Evolutionary conservation across 2,329 filamentous ascomycete species (phyloP).

Genomic region (Claviceps quebecensis): DNA sequence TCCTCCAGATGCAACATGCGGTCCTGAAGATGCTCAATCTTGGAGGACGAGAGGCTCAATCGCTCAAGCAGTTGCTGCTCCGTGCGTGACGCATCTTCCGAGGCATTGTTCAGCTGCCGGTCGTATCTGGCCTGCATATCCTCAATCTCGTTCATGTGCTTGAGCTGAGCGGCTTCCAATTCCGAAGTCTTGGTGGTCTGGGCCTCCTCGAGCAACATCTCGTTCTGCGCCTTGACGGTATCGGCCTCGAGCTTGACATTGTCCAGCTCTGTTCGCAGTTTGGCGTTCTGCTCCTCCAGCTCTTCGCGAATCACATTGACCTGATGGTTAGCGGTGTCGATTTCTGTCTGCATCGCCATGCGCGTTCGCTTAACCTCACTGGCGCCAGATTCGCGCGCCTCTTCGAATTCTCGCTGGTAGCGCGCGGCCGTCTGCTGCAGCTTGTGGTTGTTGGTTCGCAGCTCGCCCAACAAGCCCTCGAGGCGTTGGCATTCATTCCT

Average conservation of each 20-base stretch:
- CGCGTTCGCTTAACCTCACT: constrained; percentile 71
- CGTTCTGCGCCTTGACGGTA: constrained; percentile 64
- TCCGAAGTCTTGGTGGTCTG: constrained; percentile 50
- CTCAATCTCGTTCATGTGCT: constrained; percentile 56
- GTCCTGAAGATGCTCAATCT: constrained; percentile 74
- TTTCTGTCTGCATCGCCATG: constrained; percentile 63
- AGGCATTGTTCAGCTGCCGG: constrained; percentile 54
- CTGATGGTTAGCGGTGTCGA: constrained; percentile 73
- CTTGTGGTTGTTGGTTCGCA: constrained; percentile 54
- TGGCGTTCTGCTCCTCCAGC: constrained; percentile 64
- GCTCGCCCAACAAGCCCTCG: constrained; percentile 38
- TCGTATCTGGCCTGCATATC: constrained; percentile 65
- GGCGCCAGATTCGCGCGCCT: constrained; percentile 66
- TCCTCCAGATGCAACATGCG: constrained; percentile 76
- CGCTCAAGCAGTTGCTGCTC: constrained; percentile 72
- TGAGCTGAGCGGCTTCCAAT: constrained; percentile 36
- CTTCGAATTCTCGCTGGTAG: constrained; percentile 70
- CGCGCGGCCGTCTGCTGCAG: constrained; percentile 55
- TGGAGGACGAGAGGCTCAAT: constrained; percentile 68
- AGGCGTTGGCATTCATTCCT: constrained; percentile 48
- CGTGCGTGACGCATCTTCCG: constrained; percentile 68
- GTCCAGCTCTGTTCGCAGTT: constrained; percentile 62
- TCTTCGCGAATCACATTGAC: constrained; percentile 72
- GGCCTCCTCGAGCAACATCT: constrained; percentile 73
- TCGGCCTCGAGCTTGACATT: constrained; percentile 66